Evolutionary conservation across 176 grass and related monocot species (phyloP).

Genomic region (Carex myosuroides): DNA sequence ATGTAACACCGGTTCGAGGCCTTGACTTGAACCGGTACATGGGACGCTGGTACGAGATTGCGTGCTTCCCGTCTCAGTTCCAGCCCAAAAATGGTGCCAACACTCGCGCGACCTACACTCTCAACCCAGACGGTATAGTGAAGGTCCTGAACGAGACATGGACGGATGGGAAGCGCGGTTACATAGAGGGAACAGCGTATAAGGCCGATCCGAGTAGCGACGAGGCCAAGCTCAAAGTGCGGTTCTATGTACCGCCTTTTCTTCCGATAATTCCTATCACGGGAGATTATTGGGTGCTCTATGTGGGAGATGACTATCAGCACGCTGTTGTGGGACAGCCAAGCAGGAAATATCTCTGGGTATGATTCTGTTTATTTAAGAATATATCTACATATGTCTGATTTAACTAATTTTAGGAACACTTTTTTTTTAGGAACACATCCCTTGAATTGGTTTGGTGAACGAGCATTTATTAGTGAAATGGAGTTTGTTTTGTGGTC

Average conservation of each 20-base stretch:
- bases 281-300: conserved; percentile 91
- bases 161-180: conserved; percentile 51
- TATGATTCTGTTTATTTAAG: background rate
- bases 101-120: conserved; percentile 64
- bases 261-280: conserved; percentile 68
- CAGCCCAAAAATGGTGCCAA: conserved; percentile 59
- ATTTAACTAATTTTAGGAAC: background rate
- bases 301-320: conserved; percentile 55
- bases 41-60: conserved; percentile 81
- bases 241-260: conserved; percentile 68
- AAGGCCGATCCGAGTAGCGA: conserved; percentile 38
- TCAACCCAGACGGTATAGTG: conserved; percentile 35
- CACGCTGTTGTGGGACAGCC: conserved; percentile 81
- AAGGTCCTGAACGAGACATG: conserved; percentile 83
- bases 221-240: conserved; percentile 78
- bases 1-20: conserved; percentile 33
- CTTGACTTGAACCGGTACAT: conserved; percentile 63
- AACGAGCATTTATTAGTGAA: background rate
- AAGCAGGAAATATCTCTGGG: conserved; percentile 83
- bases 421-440: background rate
- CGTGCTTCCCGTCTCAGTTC: conserved; percentile 60
- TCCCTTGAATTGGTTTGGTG: background rate
- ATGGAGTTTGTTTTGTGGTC: background rate
- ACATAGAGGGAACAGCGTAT: conserved; percentile 58
- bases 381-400: background rate